Base-by-base conservation (phyloP, 164 flowering plant genomes). In the Nelumbo lutea region DNA sequence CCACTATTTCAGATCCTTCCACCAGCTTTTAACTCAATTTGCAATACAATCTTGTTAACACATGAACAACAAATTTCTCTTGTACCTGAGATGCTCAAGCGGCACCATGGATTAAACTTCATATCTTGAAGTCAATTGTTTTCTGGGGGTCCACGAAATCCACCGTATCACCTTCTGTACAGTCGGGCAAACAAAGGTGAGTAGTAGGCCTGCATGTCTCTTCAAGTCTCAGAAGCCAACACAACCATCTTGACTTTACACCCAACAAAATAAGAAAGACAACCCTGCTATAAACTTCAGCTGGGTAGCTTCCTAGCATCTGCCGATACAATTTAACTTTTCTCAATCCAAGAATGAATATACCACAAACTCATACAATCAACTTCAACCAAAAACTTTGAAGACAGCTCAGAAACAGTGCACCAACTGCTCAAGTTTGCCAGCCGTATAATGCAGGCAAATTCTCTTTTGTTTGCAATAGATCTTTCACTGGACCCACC, bases 141-240 rank as follows among this genome's bases (percentile, higher is more conserved):
- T 15, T 77, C 48, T 60, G 8, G 45, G 42, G 56, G 55, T 56
- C 67, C 68, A 63, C 61, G 4, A 15, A 58, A 66, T 52, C 59
- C 62, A 50, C 46, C 9, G 60, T 61, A 65, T 64, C 75, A 77
- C 47, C 69, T 62, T 75, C 80, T 83, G 81, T 83, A 83, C 86
- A 81, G 58, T 75, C 45, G 70, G 70, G 58, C 64, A 53, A 62
- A 71, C 15, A 56, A 67, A 8, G 62, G 58, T 60, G 40, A 69
- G 73, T 48, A 61, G 27, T 52, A 73, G 59, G 59, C 45, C 64
- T 62, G 69, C 46, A 59, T 68, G 61, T 45, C 68, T 43, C 64
- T 62, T 47, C 39, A 46, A 43, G 38, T 60, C 27, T 14, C 45
- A 42, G 66, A 64, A 27, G 27, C 10, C 52, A 64, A 42, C 47